Percentiles rank a stretch among this genome's conserved stretches.
Evolutionary conservation across 306 rosid genomes (phyloP).

Genomic region (Vigna hirtella): DNA sequence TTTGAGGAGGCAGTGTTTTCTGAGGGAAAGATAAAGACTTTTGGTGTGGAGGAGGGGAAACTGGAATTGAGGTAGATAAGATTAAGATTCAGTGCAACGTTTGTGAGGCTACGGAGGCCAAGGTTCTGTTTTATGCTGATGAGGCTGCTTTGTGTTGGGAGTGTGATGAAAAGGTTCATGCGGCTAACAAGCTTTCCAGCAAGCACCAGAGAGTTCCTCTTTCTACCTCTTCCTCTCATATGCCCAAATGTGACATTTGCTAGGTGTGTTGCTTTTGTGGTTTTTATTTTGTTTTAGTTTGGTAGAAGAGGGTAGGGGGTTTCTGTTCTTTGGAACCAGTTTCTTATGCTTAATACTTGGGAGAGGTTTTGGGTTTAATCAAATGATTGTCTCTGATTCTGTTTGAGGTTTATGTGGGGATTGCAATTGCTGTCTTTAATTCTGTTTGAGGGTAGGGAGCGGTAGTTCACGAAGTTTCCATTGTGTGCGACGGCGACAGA

Average conservation of each 20-base stretch:
- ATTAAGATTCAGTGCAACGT: conserved; percentile 99
- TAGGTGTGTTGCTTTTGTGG: conserved; percentile 58
- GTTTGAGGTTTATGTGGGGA: neutral
- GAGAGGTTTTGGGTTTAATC: neutral
- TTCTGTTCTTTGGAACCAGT: conserved; percentile 15
- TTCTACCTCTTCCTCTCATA: conserved; percentile 66
- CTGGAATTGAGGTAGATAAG: neutral
- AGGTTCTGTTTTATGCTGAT: conserved; percentile 91
- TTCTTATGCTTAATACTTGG: neutral
- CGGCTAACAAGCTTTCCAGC: conserved; percentile 92
- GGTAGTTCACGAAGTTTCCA: no score
- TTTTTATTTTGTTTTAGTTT: neutral
- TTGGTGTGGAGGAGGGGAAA: conserved; percentile 10
- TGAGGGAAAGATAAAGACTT: conserved; percentile 20
- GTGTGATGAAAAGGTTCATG: conserved; percentile 90
- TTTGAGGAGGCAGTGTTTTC: neutral
- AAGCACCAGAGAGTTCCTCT: conserved; percentile 93
- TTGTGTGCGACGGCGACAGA: no score
- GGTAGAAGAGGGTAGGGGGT: neutral
- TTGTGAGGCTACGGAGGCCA: conserved; percentile 89
- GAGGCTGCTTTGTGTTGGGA: conserved; percentile 96
- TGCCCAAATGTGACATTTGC: conserved; percentile 95
- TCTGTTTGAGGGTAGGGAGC: no score
- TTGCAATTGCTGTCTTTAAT: neutral
- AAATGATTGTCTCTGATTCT: neutral